Conservation (phyloP, 108 stramenopile species). For the Cyclostephanos invisitatus region DNA sequence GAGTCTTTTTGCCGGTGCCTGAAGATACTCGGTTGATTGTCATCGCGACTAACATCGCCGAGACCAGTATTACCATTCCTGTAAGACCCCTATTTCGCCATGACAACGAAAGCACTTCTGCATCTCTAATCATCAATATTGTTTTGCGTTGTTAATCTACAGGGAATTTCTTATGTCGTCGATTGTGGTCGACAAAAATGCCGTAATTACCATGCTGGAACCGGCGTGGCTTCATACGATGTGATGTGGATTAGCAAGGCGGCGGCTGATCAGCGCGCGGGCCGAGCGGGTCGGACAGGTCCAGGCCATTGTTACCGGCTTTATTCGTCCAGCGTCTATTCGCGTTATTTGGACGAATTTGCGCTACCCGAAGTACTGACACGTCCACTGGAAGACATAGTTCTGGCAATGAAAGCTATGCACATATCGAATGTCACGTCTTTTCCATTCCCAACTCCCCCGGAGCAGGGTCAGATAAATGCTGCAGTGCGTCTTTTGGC, state of each 20-base stretch:
- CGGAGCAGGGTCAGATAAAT: constrained; percentile 65
- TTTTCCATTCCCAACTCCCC: constrained; percentile 87
- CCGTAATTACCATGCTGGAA: constrained; percentile 77
- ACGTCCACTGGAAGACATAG: constrained; percentile 88
- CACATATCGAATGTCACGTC: constrained; percentile 66
- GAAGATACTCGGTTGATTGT: constrained; percentile 92
- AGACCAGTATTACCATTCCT: constrained; percentile 90
- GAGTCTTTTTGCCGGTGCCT: constrained; percentile 89
- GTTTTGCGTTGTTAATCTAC: constrained; percentile 60
- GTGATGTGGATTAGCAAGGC: constrained; percentile 97
- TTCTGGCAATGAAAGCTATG: constrained; percentile 90
- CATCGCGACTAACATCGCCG: constrained; percentile 97
- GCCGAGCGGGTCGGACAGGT: constrained; percentile 95
- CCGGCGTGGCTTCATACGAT: constrained; percentile 89
- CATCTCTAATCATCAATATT: constrained; percentile 38
- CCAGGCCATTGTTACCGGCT: constrained; percentile 98
- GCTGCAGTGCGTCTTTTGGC: constrained; percentile 75
- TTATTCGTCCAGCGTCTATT: constrained; percentile 91
- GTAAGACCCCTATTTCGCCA: constrained; percentile 22
- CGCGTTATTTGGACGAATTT: constrained; percentile 84
- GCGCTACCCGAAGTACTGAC: constrained; percentile 84
- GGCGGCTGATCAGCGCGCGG: constrained; percentile 96
- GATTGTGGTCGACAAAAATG: constrained; percentile 96
- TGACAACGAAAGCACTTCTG: neutral
- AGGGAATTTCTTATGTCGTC: constrained; percentile 94